These are phyloP conservation scores for Bacterosira constricta DNA, from an alignment of 108 stramenopile species.

Conservation along the genomic window DNA sequence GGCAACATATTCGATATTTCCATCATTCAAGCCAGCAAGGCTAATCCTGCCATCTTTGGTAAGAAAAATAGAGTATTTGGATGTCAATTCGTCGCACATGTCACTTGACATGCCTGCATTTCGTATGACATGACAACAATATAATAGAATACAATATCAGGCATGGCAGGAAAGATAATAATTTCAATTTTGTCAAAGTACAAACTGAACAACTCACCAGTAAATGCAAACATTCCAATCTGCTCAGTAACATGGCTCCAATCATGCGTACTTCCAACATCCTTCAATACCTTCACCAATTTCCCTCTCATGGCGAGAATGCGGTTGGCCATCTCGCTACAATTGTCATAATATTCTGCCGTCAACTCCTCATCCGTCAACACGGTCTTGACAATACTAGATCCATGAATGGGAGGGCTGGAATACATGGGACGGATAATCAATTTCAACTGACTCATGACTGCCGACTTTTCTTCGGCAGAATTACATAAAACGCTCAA, in stretches of 20 bases:
- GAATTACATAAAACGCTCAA: constrained; percentile 86
- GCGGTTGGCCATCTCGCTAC: constrained; percentile 92
- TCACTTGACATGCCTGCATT: constrained; percentile 82
- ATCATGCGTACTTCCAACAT: constrained; percentile 79
- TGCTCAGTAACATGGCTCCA: constrained; percentile 97
- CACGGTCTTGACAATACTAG: constrained; percentile 91
- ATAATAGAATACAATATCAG: background rate
- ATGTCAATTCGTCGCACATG: constrained; percentile 88
- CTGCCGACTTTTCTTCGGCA: constrained; percentile 79
- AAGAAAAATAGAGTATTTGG: constrained; percentile 90
- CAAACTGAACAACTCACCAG: constrained; percentile 66
- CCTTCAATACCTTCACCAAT: constrained; percentile 81
- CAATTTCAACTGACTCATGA: constrained; percentile 91
- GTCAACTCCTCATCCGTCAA: constrained; percentile 80
- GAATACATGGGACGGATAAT: constrained; percentile 98
- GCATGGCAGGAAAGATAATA: background rate
- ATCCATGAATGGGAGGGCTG: constrained; percentile 94
- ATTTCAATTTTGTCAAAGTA: background rate
- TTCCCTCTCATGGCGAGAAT: constrained; percentile 86
- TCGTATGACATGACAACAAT: background rate
- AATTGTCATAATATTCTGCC: constrained; percentile 87
- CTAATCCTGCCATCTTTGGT: constrained; percentile 97
- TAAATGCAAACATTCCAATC: constrained; percentile 99
- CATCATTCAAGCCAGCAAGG: constrained; percentile 95
- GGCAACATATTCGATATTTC: constrained; percentile 94